These are phyloP conservation scores for Colletotrichum sojae DNA, from an alignment of 2,329 filamentous ascomycete species.

Conservation along the genomic window DNA sequence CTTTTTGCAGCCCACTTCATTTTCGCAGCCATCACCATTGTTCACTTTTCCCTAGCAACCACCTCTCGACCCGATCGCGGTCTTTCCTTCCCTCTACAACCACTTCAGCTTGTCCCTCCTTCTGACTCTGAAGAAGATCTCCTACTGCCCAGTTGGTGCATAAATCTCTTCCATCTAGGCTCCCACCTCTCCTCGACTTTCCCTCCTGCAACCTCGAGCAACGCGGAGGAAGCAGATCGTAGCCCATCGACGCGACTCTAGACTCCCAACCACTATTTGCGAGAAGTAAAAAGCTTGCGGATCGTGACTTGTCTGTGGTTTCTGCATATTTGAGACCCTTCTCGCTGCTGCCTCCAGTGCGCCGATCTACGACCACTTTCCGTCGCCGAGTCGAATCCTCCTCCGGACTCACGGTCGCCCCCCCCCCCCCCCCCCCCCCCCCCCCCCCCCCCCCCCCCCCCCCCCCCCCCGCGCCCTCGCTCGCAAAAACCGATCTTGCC, in stretches of 20 bases:
- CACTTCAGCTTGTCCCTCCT: slow-evolving; percentile 1
- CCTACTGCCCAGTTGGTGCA: neutral
- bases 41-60: slow-evolving; percentile 11
- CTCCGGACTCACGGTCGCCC: neutral
- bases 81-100: slow-evolving; percentile 16
- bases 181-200: neutral
- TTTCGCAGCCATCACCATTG: slow-evolving; percentile 14
- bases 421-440: no score
- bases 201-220: slow-evolving; percentile 9
- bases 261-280: neutral
- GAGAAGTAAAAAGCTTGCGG: no score
- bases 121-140: neutral
- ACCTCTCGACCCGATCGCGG: slow-evolving; percentile 19
- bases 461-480: no score
- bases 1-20: slow-evolving; percentile 37
- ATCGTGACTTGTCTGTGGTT: no score
- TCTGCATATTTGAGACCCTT: no score
- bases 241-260: slow-evolving; percentile 6
- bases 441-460: no score
- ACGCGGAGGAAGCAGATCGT: neutral
- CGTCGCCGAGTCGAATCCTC: neutral
- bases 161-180: neutral
- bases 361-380: neutral
- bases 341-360: no score
- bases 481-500: neutral